Base-by-base conservation (phyloP, 2,329 filamentous ascomycete genomes). In the Ophiobolus disseminans region DNA sequence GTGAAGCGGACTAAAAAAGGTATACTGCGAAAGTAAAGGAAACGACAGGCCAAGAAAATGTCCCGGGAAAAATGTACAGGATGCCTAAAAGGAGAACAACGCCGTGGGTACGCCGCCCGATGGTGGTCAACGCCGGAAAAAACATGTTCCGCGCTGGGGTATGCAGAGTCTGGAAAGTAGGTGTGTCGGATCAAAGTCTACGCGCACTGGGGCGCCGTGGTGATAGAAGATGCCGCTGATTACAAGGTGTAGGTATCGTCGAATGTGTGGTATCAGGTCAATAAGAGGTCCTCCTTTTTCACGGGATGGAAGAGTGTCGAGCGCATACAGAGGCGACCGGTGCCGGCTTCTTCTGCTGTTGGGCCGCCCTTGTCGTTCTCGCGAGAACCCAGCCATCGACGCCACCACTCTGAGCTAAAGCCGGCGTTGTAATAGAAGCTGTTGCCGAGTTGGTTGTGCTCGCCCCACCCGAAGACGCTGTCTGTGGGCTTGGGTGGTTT, bases 381-480 rank as follows among this genome's bases (percentile, higher is more conserved):
- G 38, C 65, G 60, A 20, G 76, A 75, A 44, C 78, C 78, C 11
- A 80, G 70, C 78, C 78, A 80, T 53, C 78, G 60, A 53, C 78
- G 66, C 78, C 78, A 80, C 40, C 79, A 70, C 40, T 75, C 73
- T 9, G 76, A 75, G 3, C 72, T 73, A 54, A 80, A 80, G 16
- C 70, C 76, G 13, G 74, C 73, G 55, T 80, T 79, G 68, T 80
- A 80, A 70, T 80, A 80, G 60, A 79, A 80, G 55, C 70, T 76
- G 63, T 73, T 76, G 45, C 77, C 78, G 5, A 79, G 71, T 60
- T 79, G 71, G 56, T 80, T 80, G 66, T 80, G 77, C 61, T 80
- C 78, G 20, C 77, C 77, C 77, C 77, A 79, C 31, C 78, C 78
- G 47, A 80, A 80, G 2, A 78, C 75, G 23, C 73, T 77, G 54